A percentile compares a stretch with the other conserved stretches of the same genome.
phyloP scores from a whole-genome alignment of 306 rosid genomes.

The Argentina anserina region DNA sequence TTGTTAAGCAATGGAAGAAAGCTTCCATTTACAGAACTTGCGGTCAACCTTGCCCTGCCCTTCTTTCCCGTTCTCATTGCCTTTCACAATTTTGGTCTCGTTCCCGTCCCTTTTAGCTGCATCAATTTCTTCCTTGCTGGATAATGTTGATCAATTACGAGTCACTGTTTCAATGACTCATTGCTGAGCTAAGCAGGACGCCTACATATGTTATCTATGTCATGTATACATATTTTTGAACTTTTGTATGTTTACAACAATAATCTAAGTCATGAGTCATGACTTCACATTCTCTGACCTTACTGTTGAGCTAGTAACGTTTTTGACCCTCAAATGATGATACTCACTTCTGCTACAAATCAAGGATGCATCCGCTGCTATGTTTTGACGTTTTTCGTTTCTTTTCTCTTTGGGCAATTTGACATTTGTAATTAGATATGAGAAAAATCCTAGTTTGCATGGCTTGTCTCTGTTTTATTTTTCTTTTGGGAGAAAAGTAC shows the following conservation, averaged over 20 bases:
- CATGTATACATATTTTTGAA: too few relatives aligned
- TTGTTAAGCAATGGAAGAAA: not conserved
- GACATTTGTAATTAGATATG: not conserved
- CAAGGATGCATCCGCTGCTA: not conserved
- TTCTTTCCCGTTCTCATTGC: not conserved
- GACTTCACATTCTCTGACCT: not conserved
- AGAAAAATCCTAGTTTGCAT: too few relatives aligned
- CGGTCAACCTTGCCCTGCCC: not conserved
- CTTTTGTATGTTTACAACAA: too few relatives aligned
- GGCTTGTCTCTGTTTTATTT: too few relatives aligned
- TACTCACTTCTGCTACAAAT: not conserved
- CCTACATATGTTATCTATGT: not conserved
- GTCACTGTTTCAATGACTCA: not conserved
- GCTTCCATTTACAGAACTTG: constrained; percentile 5
- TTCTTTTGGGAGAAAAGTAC: too few relatives aligned
- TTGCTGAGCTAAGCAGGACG: not conserved
- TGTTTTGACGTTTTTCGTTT: not conserved
- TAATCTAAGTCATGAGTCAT: not conserved
- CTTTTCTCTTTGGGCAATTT: not conserved
- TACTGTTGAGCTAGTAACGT: not conserved
- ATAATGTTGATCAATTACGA: not conserved
- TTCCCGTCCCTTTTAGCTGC: not conserved
- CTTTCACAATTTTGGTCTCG: not conserved
- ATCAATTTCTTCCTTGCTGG: not conserved
- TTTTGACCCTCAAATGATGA: constrained; percentile 1